These are phyloP conservation scores for Paramarasmius palmivorus DNA, from an alignment of 1,284 basidiomycete species.

Conservation along the genomic window DNA sequence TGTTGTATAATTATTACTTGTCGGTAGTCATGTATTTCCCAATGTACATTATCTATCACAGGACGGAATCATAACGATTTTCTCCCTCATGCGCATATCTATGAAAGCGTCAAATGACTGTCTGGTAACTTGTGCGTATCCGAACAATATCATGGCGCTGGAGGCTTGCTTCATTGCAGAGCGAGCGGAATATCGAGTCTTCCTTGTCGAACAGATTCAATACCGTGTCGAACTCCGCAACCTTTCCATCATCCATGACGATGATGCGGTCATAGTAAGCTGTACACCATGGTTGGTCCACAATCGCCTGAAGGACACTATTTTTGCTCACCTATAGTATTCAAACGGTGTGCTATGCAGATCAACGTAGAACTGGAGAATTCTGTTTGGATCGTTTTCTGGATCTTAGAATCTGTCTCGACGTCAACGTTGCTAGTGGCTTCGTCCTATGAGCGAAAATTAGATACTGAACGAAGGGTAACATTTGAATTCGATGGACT, in stretches of 20 bases:
- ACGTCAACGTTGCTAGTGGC: slow-evolving; percentile 86
- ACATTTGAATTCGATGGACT: slow-evolving; percentile 24
- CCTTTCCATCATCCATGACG: slow-evolving; percentile 70
- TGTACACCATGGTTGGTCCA: slow-evolving; percentile 21
- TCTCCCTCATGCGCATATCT: too few species aligned
- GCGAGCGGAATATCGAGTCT: slow-evolving; percentile 73
- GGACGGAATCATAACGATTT: too few species aligned
- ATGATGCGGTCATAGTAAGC: slow-evolving; percentile 77
- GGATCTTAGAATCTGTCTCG: slow-evolving; percentile 79
- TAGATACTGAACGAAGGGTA: slow-evolving; percentile 6
- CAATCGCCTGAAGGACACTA: neutral
- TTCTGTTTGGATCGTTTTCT: slow-evolving; percentile 72
- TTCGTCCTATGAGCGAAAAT: slow-evolving; percentile 49
- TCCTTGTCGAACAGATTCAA: slow-evolving; percentile 69
- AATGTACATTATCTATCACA: neutral
- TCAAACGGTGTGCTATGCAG: slow-evolving; percentile 77
- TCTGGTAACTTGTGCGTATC: slow-evolving; percentile 29
- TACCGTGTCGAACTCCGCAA: slow-evolving; percentile 80
- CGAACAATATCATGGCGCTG: slow-evolving; percentile 51
- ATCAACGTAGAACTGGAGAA: slow-evolving; percentile 65
- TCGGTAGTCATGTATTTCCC: neutral
- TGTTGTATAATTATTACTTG: too few species aligned
- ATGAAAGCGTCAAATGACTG: neutral
- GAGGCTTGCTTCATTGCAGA: slow-evolving; percentile 75
- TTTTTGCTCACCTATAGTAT: slow-evolving; percentile 61